A percentile compares a stretch with the other conserved stretches of the same genome.
phyloP scores from a whole-genome alignment of 495 filamentous ascomycete genomes.

The Cryomyces minteri region DNA sequence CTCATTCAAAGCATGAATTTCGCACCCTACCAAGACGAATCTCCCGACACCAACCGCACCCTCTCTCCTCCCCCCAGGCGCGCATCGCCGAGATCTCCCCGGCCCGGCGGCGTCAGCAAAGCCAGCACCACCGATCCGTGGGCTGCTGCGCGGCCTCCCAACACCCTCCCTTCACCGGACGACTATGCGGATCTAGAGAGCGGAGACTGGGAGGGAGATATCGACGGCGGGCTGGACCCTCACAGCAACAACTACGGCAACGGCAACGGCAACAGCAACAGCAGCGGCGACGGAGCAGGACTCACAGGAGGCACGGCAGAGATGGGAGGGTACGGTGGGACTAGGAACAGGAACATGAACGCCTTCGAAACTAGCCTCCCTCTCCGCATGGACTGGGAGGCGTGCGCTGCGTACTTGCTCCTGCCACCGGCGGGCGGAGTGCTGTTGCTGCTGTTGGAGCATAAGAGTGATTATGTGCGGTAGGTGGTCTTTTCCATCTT shows the following conservation, averaged over 20 bases:
- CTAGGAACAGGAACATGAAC: conserved; percentile 19
- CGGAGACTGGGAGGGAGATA: conserved; percentile 2
- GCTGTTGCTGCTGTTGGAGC: conserved; percentile 66
- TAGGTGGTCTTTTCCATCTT: conserved; percentile 14
- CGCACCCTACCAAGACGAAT: conserved; percentile 83
- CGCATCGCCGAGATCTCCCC: conserved; percentile 34
- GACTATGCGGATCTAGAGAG: background rate
- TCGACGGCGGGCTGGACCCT: background rate
- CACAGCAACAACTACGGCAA: background rate
- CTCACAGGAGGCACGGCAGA: background rate
- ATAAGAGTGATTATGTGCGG: conserved; percentile 94
- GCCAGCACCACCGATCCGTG: background rate
- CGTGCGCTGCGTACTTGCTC: conserved; percentile 73
- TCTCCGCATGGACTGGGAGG: conserved; percentile 61
- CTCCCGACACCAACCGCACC: conserved; percentile 56
- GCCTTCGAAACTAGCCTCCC: conserved; percentile 57
- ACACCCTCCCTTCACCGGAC: conserved; percentile 19
- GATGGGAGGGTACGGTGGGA: conserved; percentile 6
- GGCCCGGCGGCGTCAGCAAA: conserved; percentile 10
- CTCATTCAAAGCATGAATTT: conserved; percentile 52
- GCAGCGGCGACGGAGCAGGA: conserved; percentile 7
- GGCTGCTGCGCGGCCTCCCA: conserved; percentile 22
- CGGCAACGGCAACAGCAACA: conserved; percentile 1
- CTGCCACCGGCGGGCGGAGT: conserved; percentile 78
- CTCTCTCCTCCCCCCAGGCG: conserved; percentile 39